Conservation (phyloP, 306 rosid species). For the Dryas drummondii region DNA sequence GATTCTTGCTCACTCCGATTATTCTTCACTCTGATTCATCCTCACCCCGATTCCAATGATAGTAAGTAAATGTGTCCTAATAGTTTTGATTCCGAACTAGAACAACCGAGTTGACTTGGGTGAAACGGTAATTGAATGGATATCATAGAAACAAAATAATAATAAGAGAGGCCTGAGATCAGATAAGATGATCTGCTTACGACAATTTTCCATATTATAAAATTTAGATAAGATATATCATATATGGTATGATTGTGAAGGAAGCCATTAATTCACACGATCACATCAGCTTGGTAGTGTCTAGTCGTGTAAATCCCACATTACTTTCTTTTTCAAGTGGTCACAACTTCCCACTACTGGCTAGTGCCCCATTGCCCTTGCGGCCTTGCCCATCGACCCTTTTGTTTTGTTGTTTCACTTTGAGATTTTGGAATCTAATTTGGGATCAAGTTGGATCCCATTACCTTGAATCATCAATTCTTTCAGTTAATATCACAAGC, state of each 20-base stretch:
- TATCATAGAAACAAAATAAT: background rate
- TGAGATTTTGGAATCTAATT: constrained; percentile 26
- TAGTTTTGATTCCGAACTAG: background rate
- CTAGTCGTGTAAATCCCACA: background rate
- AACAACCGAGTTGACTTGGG: background rate
- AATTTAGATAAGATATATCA: constrained; percentile 33
- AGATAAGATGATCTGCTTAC: constrained; percentile 38
- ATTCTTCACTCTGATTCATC: too few species aligned
- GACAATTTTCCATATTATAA: constrained; percentile 7
- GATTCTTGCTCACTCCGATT: too few species aligned
- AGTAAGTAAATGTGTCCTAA: background rate
- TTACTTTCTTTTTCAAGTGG: constrained; percentile 18
- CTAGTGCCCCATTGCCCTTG: constrained; percentile 9
- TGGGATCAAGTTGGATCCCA: constrained; percentile 35
- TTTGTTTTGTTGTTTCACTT: constrained; percentile 15
- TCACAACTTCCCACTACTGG: constrained; percentile 39
- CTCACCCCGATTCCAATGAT: too few species aligned
- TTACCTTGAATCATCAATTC: constrained; percentile 37
- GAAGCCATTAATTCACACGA: constrained; percentile 11
- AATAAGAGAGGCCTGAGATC: constrained; percentile 41
- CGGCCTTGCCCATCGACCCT: background rate
- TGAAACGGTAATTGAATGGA: background rate
- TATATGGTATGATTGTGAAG: constrained; percentile 20
- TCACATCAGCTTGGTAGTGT: constrained; percentile 3
- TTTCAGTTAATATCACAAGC: background rate